phyloP scores from a whole-genome alignment of 2,329 filamentous ascomycete species.

The Dactylonectria estremocensis region DNA sequence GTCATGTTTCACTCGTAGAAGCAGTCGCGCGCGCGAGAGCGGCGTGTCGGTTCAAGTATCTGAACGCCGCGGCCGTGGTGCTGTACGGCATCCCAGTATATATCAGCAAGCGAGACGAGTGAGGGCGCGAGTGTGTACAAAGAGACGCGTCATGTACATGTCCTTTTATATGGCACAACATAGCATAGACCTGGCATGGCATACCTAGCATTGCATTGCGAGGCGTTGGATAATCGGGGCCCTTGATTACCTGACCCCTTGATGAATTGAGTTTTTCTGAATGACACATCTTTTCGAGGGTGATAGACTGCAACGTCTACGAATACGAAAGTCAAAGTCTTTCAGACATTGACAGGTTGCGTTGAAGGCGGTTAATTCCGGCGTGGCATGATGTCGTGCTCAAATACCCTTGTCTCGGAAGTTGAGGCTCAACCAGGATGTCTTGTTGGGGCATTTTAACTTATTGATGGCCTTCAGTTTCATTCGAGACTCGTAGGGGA shows the following conservation, averaged over 20 bases:
- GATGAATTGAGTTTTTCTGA: slow-evolving; percentile 28
- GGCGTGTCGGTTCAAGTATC: slow-evolving; percentile 88
- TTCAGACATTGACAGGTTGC: not conserved
- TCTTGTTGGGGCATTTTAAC: not conserved
- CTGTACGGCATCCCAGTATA: slow-evolving; percentile 97
- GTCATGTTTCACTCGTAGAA: slow-evolving; percentile 77
- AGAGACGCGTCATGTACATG: slow-evolving; percentile 6
- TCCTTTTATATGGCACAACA: slow-evolving; percentile 12
- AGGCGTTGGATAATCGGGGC: slow-evolving; percentile 37
- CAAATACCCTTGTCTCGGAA: slow-evolving; percentile 24
- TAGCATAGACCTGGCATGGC: slow-evolving; percentile 20
- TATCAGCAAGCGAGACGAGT: slow-evolving; percentile 61
- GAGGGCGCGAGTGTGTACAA: slow-evolving; percentile 30
- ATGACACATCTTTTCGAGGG: slow-evolving; percentile 1
- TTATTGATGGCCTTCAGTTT: not conserved
- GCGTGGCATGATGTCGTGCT: slow-evolving; percentile 17
- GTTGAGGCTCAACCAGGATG: slow-evolving; percentile 24
- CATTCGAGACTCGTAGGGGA: slow-evolving; percentile 7
- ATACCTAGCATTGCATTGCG: slow-evolving; percentile 33
- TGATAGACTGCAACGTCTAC: not conserved
- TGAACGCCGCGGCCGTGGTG: slow-evolving; percentile 94
- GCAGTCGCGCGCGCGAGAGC: slow-evolving; percentile 83
- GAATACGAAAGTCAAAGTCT: slow-evolving; percentile 9
- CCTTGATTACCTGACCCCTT: slow-evolving; percentile 22
- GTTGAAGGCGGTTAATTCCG: slow-evolving; percentile 17